Base-by-base conservation (phyloP, 805 yeast genomes). In the Barnettozyma botsteinii region DNA sequence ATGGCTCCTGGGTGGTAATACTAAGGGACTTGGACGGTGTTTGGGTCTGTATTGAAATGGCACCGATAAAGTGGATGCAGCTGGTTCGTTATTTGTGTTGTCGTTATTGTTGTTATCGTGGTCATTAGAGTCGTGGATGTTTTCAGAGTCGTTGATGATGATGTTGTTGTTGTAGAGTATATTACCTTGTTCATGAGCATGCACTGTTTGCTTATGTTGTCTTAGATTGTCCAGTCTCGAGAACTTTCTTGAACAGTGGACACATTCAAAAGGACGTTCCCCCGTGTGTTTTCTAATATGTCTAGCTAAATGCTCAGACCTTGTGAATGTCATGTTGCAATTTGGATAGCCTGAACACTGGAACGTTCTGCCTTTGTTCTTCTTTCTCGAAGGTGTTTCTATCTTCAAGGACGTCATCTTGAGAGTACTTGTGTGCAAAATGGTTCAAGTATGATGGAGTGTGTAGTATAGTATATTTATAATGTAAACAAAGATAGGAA, bases 241-340 rank as follows among this genome's bases (percentile, higher is more conserved):
- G 57, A 88, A 88, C 56, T 77, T 73, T 55, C 88, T 79, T 25
- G 79, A 68, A 58, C 95, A 85, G 59, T 82, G 83, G 35, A 81
- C 82, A 60, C 97, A 88, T 39, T 84, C 78, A 59, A 87, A 88
- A 3, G 97, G 97, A 42, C 95, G 69, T 60, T 88, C 97, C 31
- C 96, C 97, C 1, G 96, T 89, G 59, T 88, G 97, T 53, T 88
- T 89, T 43, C 96, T 67, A 39, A 89, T 82, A 64, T 88, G 97
- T 43, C 97, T 70, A 1, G 96, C 95, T 50, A 88, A 70, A 62
- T 89, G 97, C 59, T 89, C 97, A 8, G 93, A 81, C 36, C 97
- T 70, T 3, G 95, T 85, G 61, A 88, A 88, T 7, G 89, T 74
- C 95, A 89, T 88, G 41, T 67, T 69, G 62, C 97, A 88, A 49